phyloP scores from a whole-genome alignment of 495 filamentous ascomycete species.

The Saxophila tyrrhenica region DNA sequence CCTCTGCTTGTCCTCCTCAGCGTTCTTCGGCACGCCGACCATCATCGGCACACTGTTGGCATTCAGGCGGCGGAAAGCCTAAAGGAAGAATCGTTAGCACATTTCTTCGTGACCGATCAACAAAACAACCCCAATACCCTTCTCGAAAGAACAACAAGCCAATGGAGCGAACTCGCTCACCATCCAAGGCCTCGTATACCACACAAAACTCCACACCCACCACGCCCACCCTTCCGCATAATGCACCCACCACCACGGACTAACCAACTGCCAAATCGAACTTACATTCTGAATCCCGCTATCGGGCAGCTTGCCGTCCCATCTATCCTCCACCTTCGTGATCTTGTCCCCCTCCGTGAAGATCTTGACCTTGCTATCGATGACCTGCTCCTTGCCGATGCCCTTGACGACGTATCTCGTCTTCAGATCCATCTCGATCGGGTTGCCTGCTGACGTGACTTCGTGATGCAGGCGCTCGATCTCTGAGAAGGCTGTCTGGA shows the following conservation, averaged over 20 bases:
- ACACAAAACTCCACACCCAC: slow-evolving; percentile 31
- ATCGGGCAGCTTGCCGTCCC: slow-evolving; percentile 44
- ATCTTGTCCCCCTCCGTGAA: slow-evolving; percentile 37
- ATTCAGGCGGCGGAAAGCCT: slow-evolving; percentile 48
- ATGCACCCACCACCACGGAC: slow-evolving; percentile 32
- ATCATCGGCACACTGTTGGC: slow-evolving; percentile 43
- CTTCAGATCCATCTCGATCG: slow-evolving; percentile 41
- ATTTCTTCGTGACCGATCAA: neutral
- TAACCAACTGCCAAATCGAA: slow-evolving; percentile 24
- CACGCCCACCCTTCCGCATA: slow-evolving; percentile 31
- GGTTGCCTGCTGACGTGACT: slow-evolving; percentile 42
- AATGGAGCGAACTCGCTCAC: slow-evolving; percentile 14
- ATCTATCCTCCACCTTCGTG: slow-evolving; percentile 43
- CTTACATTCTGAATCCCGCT: slow-evolving; percentile 38
- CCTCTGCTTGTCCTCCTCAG: slow-evolving; percentile 37
- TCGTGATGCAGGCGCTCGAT: slow-evolving; percentile 39
- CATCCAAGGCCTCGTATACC: slow-evolving; percentile 27
- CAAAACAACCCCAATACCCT: neutral
- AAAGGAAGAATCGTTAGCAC: slow-evolving; percentile 14
- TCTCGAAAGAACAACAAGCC: too few species aligned
- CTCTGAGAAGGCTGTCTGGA: slow-evolving; percentile 34
- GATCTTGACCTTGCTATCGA: slow-evolving; percentile 40
- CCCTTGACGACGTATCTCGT: slow-evolving; percentile 45
- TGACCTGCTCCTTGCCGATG: slow-evolving; percentile 40
- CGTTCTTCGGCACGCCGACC: slow-evolving; percentile 46